Conservation (phyloP, 495 filamentous ascomycete genomes). For the Penicillium chermesinum region DNA sequence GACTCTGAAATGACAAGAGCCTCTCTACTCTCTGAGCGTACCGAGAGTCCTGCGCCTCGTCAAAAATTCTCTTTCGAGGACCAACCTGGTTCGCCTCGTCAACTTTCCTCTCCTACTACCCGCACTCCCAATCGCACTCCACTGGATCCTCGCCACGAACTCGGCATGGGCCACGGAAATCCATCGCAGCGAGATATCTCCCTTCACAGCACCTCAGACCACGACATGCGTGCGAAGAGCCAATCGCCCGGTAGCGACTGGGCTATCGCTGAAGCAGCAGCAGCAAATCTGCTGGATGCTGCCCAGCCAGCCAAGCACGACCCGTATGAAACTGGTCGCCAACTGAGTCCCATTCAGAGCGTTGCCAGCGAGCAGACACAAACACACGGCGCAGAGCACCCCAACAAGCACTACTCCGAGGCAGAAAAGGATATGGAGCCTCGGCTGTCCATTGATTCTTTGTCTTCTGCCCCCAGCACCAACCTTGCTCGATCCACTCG, state of each 20-base stretch:
- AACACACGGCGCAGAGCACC: slow-evolving; percentile 11
- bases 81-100: slow-evolving; percentile 47
- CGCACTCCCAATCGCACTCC: slow-evolving; percentile 51
- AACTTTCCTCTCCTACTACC: slow-evolving; percentile 48
- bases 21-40: slow-evolving; percentile 81
- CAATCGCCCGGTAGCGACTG: slow-evolving; percentile 35
- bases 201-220: slow-evolving; percentile 47
- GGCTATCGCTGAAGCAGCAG: slow-evolving; percentile 43
- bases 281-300: slow-evolving; percentile 38
- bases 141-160: slow-evolving; percentile 42
- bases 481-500: slow-evolving; percentile 49
- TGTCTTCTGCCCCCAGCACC: slow-evolving; percentile 52
- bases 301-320: slow-evolving; percentile 36
- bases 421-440: slow-evolving; percentile 32
- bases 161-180: slow-evolving; percentile 55
- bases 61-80: slow-evolving; percentile 43
- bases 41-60: slow-evolving; percentile 49
- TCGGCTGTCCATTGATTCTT: slow-evolving; percentile 46
- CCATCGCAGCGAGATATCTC: slow-evolving; percentile 52
- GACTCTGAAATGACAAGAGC: slow-evolving; percentile 82
- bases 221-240: slow-evolving; percentile 41
- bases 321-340: slow-evolving; percentile 54
- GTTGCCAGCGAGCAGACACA: slow-evolving; percentile 67
- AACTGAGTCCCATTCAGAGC: slow-evolving; percentile 82
- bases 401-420: slow-evolving; percentile 5